phyloP scores from a whole-genome alignment of 2,329 filamentous ascomycete genomes.

The Emmonsiellopsis sp. region DNA sequence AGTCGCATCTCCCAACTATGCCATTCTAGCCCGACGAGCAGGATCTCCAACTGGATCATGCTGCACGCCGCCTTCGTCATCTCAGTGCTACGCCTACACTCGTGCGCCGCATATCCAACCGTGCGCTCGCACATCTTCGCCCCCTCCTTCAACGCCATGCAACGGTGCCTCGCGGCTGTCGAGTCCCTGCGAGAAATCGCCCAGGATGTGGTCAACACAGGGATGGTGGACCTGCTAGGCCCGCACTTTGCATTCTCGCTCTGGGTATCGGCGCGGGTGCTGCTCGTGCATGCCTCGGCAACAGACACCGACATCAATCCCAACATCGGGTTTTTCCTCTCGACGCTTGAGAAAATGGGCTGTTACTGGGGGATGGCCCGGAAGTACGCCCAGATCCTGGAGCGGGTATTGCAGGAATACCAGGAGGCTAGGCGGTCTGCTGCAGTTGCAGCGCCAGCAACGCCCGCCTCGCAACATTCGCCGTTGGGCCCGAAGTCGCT shows the following conservation, averaged over 20 bases:
- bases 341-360: conserved; percentile 33
- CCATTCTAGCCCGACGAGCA: conserved; percentile 16
- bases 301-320: conserved; percentile 27
- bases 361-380: conserved; percentile 38
- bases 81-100: conserved; percentile 36
- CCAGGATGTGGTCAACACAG: conserved; percentile 35
- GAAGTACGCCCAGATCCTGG: conserved; percentile 34
- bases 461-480: not conserved
- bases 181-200: conserved; percentile 37
- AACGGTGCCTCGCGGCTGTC: conserved; percentile 36
- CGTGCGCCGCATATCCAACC: conserved; percentile 35
- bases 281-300: conserved; percentile 35
- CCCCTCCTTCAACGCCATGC: conserved; percentile 38
- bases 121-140: conserved; percentile 33
- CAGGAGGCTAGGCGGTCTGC: conserved; percentile 2
- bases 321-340: conserved; percentile 37
- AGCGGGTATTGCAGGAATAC: conserved; percentile 23
- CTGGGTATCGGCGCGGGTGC: conserved; percentile 34
- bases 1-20: conserved; percentile 38
- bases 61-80: conserved; percentile 39
- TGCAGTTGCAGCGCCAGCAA: not conserved
- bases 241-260: conserved; percentile 38
- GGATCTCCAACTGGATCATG: conserved; percentile 7
- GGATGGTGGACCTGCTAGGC: conserved; percentile 34
- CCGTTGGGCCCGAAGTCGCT: conserved; percentile 21